Conservation (phyloP, 2,329 filamentous ascomycete genomes). For the Emergomyces africanus region DNA sequence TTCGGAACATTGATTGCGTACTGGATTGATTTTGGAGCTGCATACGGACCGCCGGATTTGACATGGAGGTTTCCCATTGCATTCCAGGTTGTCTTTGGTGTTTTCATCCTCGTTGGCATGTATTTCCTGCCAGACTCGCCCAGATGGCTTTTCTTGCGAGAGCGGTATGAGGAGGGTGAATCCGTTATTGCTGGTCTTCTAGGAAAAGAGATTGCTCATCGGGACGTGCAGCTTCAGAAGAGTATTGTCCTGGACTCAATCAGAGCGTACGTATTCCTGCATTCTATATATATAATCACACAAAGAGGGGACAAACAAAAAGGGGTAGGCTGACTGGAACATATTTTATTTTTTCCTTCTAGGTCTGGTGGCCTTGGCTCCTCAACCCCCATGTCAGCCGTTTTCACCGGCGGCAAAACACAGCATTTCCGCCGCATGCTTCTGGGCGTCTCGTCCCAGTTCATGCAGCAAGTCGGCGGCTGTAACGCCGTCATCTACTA, state of each 20-base stretch:
- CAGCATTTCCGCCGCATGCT: slow-evolving; percentile 30
- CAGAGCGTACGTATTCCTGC: slow-evolving; percentile 31
- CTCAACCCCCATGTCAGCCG: slow-evolving; percentile 40
- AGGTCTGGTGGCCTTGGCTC: slow-evolving; percentile 40
- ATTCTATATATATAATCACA: not conserved
- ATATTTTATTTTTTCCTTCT: slow-evolving; percentile 24
- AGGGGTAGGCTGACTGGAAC: not conserved
- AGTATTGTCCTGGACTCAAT: slow-evolving; percentile 52
- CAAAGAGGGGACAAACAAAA: not conserved
- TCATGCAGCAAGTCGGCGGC: slow-evolving; percentile 38
- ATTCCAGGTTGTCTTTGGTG: slow-evolving; percentile 35
- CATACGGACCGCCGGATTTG: slow-evolving; percentile 12
- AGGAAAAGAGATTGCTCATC: slow-evolving; percentile 33
- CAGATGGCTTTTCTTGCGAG: slow-evolving; percentile 17
- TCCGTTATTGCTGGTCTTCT: slow-evolving; percentile 35
- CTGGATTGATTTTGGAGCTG: slow-evolving; percentile 32
- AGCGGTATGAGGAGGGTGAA: slow-evolving; percentile 31
- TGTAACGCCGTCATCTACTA: slow-evolving; percentile 42
- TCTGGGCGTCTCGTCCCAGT: slow-evolving; percentile 27
- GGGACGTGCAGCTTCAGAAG: slow-evolving; percentile 42
- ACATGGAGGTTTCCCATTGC: slow-evolving; percentile 37
- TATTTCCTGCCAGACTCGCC: slow-evolving; percentile 25
- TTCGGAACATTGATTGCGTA: slow-evolving; percentile 35
- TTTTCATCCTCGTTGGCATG: slow-evolving; percentile 28
- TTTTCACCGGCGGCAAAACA: slow-evolving; percentile 26